Percentiles rank a stretch among this genome's conserved stretches.
Evolutionary conservation across 106 monocot species (phyloP).

Genomic region (Narthecium ossifragum): DNA sequence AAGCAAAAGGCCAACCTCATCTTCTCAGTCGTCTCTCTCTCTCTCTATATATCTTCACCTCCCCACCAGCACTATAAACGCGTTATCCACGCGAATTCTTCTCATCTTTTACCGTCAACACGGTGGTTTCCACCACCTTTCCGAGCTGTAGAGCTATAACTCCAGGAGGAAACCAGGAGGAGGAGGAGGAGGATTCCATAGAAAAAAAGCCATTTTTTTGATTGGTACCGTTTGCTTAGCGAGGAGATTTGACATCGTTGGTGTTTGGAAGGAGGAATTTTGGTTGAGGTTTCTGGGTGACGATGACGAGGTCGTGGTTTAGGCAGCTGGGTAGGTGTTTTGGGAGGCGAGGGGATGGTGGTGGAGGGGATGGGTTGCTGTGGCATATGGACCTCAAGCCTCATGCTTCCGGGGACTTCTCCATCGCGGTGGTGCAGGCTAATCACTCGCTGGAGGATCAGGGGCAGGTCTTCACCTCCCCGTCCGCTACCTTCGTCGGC

Average conservation of each 20-base stretch:
- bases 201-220: neutral
- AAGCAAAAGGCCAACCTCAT: too few species aligned
- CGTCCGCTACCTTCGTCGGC: constrained; percentile 33
- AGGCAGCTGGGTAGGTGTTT: constrained; percentile 34
- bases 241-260: too few species aligned
- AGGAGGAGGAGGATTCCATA: neutral
- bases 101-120: neutral
- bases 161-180: neutral
- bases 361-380: constrained; percentile 20
- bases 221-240: too few species aligned
- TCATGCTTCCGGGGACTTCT: constrained; percentile 43
- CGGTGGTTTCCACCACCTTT: neutral
- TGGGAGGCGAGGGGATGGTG: constrained; percentile 2
- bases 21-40: too few species aligned
- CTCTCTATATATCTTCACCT: too few species aligned
- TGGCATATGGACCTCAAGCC: constrained; percentile 39
- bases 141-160: too few species aligned
- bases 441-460: constrained; percentile 39
- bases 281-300: neutral
- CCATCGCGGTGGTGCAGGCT: constrained; percentile 42
- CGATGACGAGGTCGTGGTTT: constrained; percentile 21
- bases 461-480: constrained; percentile 35
- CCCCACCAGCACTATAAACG: too few species aligned
- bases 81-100: neutral
- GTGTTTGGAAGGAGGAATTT: too few species aligned